phyloP scores from a whole-genome alignment of 177 flowering plant species.

The Vitis hybrid region DNA sequence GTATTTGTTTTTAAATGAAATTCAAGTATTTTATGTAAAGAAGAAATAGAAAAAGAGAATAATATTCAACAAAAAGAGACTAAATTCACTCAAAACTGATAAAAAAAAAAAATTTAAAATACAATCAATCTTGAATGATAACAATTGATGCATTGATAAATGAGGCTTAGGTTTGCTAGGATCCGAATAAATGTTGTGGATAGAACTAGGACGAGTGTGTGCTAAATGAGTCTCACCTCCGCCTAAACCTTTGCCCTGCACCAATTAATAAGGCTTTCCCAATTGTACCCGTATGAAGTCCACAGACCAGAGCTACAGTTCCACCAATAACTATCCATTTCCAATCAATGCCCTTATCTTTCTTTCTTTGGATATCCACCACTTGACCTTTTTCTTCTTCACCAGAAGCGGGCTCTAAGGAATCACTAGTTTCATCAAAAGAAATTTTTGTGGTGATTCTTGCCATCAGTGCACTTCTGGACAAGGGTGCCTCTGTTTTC shows the following conservation, averaged over 20 bases:
- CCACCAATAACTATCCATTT: conserved; percentile 90
- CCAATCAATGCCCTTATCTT: conserved; percentile 62
- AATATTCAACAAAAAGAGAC: too few species aligned
- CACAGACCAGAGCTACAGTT: conserved; percentile 75
- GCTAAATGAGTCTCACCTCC: conserved; percentile 33
- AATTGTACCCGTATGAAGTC: conserved; percentile 65
- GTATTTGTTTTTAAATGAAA: too few species aligned
- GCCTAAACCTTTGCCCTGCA: conserved; percentile 53
- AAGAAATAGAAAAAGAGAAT: too few species aligned
- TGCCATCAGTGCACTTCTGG: conserved; percentile 71
- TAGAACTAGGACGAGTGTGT: not conserved
- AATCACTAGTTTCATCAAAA: conserved; percentile 25
- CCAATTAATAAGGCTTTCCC: conserved; percentile 79
- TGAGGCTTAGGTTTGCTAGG: too few species aligned
- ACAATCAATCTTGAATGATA: too few species aligned
- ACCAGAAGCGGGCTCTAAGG: conserved; percentile 22
- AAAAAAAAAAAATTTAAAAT: too few species aligned
- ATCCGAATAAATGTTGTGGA: too few species aligned
- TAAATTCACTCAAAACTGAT: too few species aligned
- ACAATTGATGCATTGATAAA: too few species aligned
- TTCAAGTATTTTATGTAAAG: too few species aligned
- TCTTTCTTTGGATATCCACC: conserved; percentile 2
- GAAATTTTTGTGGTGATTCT: conserved; percentile 65
- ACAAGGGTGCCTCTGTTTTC: conserved; percentile 52
- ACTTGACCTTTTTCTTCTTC: conserved; percentile 37